Evolutionary conservation across 441 rosid species (phyloP), one percentile per base, ranked within the genome.

Genomic region (Bruguiera hainesii): DNA sequence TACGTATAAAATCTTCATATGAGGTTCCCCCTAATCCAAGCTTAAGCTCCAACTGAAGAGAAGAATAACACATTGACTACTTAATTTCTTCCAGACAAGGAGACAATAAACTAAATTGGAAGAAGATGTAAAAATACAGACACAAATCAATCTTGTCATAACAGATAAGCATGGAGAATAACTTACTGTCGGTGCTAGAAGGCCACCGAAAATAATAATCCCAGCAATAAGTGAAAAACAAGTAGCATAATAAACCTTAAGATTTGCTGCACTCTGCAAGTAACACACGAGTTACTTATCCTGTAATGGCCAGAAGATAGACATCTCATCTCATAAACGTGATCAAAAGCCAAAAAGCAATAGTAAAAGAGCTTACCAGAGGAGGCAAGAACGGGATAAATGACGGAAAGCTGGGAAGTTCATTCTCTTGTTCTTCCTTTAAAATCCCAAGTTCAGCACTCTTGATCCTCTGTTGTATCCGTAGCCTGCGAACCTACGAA

Each of bases 301-400:
- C 11, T 23, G 53, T 46, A 37, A 67, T 53, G 55, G 50, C 23
- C 53, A 73, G 46, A 29, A 61, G 28, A 63, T 46, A 58, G 31
- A 55, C 19, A 59, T 51, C 30, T 51, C 20, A 49, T 10, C 13
- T 20, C 20, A 20, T 20, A 50, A 26, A 51, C 39, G 29, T 0
- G 13, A 61, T 30, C 49, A 16, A 63, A 56, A 37, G 46, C 20
- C 3, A 66, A 61, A 39, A 56, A 11, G 18, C 19, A 4, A 60
- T 26, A 39, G 21, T n/a, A 64, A 65, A 69, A 56, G 68, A 58
- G 58, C 86, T 79, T 49, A 90, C 97, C 86, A 94, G 69, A 50
- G 99, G 97, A 73, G 99, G 99, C 78, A 94, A 83, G 80, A 94
- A 94, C 6, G 99, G 98, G 56, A 94, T 94, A 79, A 94, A 94